Base-by-base conservation (phyloP, 345 rosid species). In the thale cress (Arabidopsis thaliana) region DNA sequence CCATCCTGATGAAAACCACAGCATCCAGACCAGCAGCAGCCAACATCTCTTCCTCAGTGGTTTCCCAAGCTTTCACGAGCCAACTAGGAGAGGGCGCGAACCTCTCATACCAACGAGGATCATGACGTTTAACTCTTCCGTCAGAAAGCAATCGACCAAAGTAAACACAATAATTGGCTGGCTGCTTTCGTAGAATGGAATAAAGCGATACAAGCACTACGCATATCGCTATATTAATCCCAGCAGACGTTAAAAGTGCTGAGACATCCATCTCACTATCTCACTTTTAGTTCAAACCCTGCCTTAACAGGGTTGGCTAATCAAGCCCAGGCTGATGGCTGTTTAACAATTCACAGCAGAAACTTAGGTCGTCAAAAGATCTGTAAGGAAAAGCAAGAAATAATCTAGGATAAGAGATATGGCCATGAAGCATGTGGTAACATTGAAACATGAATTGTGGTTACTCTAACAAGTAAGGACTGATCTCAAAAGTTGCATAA, bases 61-160 rank as follows among this genome's bases (percentile, higher is more conserved):
- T 80, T 78, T 82, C 87, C 98, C 98, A 95, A 24, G 98, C 97
- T 81, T 83, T 91, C 28, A 88, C 28, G 7, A 95, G 37, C 99
- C 99, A 95, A 81, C 97, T 83, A 0, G 99, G 92, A 36, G 98
- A 87, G 0, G 98, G 98, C 3, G 83, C 90, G 66, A 90, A 92
- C 76, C 98, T 89, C 57, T 90, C 88, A 20, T 90, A 79, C 78
- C 86, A 80, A 69, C 70, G 64, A 72, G 84, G 82, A 69, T 85
- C 88, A 23, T 13, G 45, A 37, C 67, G 80, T 56, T 74, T 76
- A 33, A 74, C 59, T 20, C 61, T 66, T 25, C 77, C 84, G 0
- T 71, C 49, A 67, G 88, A 82, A 59, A 86, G 83, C 86, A 85
- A 70, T 79, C 87, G 81, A 1, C 86, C 87, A 67, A 92, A 90